Evolutionary conservation across 371 early-diverging fungal genomes (phyloP).

Genomic region (Circinella minor): DNA sequence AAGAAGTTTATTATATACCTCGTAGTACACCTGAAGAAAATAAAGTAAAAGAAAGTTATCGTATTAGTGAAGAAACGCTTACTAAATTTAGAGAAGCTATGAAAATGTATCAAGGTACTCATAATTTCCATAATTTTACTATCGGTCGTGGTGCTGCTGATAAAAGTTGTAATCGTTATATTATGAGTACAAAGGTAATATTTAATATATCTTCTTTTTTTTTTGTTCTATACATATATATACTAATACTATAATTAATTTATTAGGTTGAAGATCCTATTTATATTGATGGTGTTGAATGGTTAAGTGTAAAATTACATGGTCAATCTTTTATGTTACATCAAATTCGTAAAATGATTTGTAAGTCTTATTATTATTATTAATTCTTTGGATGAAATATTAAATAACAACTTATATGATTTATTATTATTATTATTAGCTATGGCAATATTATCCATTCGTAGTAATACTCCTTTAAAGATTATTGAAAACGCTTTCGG

Average conservation of each 20-base stretch:
- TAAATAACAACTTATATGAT: not conserved
- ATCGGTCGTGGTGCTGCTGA: conserved; percentile 80
- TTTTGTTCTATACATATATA: too few species aligned
- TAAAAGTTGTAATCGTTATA: conserved; percentile 78
- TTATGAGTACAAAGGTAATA: conserved; percentile 75
- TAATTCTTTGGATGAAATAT: not conserved
- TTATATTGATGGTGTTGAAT: conserved; percentile 81
- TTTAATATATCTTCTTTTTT: too few species aligned
- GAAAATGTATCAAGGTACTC: conserved; percentile 83
- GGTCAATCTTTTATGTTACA: conserved; percentile 99
- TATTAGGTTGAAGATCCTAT: conserved; percentile 73
- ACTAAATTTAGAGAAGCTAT: conserved; percentile 73
- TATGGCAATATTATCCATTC: conserved; percentile 79
- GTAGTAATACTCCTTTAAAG: conserved; percentile 72
- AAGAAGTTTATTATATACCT: conserved; percentile 31
- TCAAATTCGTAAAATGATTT: conserved; percentile 99
- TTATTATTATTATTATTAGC: conserved; percentile 36
- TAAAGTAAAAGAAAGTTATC: conserved; percentile 56
- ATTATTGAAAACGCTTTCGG: conserved; percentile 74
- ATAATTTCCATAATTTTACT: conserved; percentile 98
- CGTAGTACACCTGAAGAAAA: conserved; percentile 61
- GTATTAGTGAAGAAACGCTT: conserved; percentile 66
- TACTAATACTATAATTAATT: not conserved
- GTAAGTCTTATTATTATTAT: conserved; percentile 38
- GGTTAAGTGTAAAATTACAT: conserved; percentile 91